phyloP scores from a whole-genome alignment of 1,284 basidiomycete genomes.

The Ganoderma lucidum region DNA sequence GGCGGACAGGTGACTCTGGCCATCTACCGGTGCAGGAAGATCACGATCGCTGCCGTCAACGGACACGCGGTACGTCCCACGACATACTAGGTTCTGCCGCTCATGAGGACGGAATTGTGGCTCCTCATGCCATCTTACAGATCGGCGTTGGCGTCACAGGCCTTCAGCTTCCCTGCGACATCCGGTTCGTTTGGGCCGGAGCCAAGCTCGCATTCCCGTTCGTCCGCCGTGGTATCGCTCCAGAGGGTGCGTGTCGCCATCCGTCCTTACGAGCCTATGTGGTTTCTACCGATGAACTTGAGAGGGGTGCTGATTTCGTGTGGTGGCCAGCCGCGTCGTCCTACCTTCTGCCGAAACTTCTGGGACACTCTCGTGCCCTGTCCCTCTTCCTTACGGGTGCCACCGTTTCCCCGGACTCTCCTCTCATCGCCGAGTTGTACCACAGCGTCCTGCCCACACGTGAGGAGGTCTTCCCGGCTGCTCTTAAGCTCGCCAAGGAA shows the following conservation, averaged over 20 bases:
- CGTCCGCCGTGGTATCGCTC: constrained; percentile 59
- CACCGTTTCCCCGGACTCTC: constrained; percentile 54
- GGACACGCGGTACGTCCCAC: constrained; percentile 57
- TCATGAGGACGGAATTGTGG: not conserved
- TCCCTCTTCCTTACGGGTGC: constrained; percentile 59
- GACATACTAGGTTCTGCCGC: constrained; percentile 2
- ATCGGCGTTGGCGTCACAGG: constrained; percentile 62
- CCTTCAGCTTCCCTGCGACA: constrained; percentile 63
- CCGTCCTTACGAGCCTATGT: not conserved
- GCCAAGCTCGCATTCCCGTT: constrained; percentile 64
- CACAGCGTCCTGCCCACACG: constrained; percentile 55
- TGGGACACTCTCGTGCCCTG: constrained; percentile 59
- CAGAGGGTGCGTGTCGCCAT: constrained; percentile 51
- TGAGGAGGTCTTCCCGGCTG: constrained; percentile 59
- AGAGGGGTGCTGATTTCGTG: not conserved
- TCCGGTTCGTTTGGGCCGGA: constrained; percentile 61
- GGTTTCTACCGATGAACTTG: not conserved
- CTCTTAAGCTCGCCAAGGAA: constrained; percentile 58
- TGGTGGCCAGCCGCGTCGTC: constrained; percentile 52
- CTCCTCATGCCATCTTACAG: constrained; percentile 36
- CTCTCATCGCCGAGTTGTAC: constrained; percentile 53
- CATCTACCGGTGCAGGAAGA: constrained; percentile 61
- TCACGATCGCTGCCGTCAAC: constrained; percentile 65
- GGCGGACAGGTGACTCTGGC: constrained; percentile 57
- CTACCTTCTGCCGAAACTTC: constrained; percentile 60